A percentile compares a stretch with the other conserved stretches of the same genome.
These are phyloP conservation scores for Starmera dryadoides DNA, from an alignment of 805 yeast species.

Conservation along the genomic window DNA sequence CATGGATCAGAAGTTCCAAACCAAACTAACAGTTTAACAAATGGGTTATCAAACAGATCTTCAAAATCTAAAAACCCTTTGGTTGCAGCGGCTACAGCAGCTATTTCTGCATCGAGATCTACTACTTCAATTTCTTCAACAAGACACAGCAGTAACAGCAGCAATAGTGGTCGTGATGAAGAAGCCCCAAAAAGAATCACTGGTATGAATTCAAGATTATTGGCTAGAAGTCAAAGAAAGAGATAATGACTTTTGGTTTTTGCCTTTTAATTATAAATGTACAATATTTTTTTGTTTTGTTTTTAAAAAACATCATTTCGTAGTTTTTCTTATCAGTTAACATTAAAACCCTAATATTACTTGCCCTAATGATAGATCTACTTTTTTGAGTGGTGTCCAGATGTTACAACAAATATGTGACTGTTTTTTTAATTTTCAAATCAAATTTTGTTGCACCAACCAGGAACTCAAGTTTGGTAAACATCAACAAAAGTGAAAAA, in stretches of 20 bases:
- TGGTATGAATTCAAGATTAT: constrained; percentile 51
- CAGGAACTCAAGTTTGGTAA: not conserved
- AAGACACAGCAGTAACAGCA: constrained; percentile 3
- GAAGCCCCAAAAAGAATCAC: constrained; percentile 31
- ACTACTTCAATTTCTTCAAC: not conserved
- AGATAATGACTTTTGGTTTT: constrained; percentile 4
- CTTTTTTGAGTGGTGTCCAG: not conserved
- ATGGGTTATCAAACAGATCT: constrained; percentile 24
- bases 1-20: constrained; percentile 22
- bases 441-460: not conserved
- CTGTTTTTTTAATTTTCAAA: not conserved
- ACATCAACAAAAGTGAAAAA: not conserved
- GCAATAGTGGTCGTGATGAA: constrained; percentile 2
- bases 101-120: constrained; percentile 1
- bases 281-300: not conserved
- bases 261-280: not conserved
- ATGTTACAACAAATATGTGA: not conserved
- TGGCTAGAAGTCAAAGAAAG: constrained; percentile 45
- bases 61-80: constrained; percentile 4
- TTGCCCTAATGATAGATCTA: too few species aligned
- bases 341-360: too few species aligned
- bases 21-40: too few species aligned
- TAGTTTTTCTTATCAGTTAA: not conserved
- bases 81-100: constrained; percentile 21
- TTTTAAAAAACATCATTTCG: not conserved